phyloP scores from a whole-genome alignment of 345 rosid species.

The Populus deltoides region DNA sequence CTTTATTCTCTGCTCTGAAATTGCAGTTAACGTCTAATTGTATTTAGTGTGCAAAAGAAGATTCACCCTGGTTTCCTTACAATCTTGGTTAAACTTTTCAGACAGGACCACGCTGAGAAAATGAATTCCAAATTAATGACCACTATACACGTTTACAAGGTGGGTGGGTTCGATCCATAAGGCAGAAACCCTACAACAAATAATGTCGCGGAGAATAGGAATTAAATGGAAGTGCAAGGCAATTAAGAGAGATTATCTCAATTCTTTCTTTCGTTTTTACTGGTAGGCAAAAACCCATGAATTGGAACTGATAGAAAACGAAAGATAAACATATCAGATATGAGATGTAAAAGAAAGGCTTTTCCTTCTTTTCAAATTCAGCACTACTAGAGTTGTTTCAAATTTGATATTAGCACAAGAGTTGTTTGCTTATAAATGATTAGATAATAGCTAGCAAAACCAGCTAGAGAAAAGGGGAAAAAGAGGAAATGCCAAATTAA shows the following conservation, averaged over 20 bases:
- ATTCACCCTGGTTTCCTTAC: neutral
- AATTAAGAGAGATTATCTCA: neutral
- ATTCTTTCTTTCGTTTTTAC: neutral
- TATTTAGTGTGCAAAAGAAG: neutral
- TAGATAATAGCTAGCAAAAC: neutral
- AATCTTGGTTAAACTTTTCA: neutral
- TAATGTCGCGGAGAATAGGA: neutral
- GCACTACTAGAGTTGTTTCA: neutral
- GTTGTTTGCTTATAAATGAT: neutral
- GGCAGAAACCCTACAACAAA: neutral
- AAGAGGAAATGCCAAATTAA: neutral
- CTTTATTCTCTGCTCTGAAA: neutral
- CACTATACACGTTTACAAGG: neutral
- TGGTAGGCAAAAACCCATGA: neutral
- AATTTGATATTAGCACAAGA: neutral
- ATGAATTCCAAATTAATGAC: neutral
- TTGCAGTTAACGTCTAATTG: slow-evolving; percentile 9
- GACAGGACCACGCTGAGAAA: neutral
- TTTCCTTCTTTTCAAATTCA: neutral
- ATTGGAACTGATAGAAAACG: neutral
- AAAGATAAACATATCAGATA: neutral
- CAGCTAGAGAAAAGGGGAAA: neutral
- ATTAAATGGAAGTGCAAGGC: neutral
- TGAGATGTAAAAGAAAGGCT: neutral
- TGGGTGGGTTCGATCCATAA: neutral